Evolutionary conservation across 2,329 filamentous ascomycete species (phyloP).

Genomic region (Aureobasidium zeae): DNA sequence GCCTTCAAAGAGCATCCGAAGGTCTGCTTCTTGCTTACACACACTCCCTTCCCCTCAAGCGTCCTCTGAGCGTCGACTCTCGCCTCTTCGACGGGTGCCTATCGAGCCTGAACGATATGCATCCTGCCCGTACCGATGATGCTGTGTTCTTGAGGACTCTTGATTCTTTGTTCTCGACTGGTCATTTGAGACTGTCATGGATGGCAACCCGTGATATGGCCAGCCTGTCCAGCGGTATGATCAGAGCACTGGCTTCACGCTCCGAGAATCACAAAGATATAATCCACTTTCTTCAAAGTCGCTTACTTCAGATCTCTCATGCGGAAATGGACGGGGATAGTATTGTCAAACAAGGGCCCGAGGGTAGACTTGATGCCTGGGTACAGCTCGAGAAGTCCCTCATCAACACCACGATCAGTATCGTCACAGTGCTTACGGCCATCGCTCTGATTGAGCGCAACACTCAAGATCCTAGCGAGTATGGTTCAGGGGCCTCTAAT

Average conservation of each 20-base stretch:
- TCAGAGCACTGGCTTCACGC: slow-evolving; percentile 22
- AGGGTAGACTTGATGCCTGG: neutral
- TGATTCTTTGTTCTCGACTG: slow-evolving; percentile 27
- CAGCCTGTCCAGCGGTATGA: slow-evolving; percentile 28
- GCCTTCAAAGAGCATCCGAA: neutral
- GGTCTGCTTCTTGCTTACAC: slow-evolving; percentile 1
- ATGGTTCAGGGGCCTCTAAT: too few species aligned
- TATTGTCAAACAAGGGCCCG: neutral
- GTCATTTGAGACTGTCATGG: slow-evolving; percentile 32
- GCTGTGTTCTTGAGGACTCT: neutral
- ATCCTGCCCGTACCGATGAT: neutral
- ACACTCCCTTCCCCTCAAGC: slow-evolving; percentile 8
- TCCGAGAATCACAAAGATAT: neutral
- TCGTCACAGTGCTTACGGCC: slow-evolving; percentile 16
- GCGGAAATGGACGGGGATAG: neutral
- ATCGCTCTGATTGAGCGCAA: slow-evolving; percentile 13
- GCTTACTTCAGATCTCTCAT: neutral
- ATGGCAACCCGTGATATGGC: slow-evolving; percentile 30
- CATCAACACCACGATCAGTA: slow-evolving; percentile 16
- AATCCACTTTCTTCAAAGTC: neutral
- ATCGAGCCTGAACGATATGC: neutral
- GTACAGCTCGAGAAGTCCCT: slow-evolving; percentile 1
- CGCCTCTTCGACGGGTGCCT: slow-evolving; percentile 10
- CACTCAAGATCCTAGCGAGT: neutral
- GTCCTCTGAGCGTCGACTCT: slow-evolving; percentile 2